Base-by-base conservation (phyloP, 108 stramenopile species). In the Nitzschia sp. region DNA sequence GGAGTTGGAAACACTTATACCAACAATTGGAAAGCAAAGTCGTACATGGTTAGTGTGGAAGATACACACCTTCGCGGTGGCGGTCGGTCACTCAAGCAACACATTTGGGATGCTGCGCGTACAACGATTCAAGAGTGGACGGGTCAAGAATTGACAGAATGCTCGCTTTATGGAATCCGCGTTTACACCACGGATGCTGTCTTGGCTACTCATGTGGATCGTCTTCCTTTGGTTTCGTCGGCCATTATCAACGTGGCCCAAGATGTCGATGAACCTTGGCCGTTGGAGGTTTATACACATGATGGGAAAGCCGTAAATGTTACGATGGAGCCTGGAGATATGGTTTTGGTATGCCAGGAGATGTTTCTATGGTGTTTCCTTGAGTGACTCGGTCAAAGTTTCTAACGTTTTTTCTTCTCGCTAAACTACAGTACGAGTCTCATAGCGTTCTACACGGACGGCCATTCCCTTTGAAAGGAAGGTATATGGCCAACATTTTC, bases 191-290 rank as follows among this genome's bases (percentile, higher is more conserved):
- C 64, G 22, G 86, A 82, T 1, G 63, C 76, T 46, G 79, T 95
- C 21, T 67, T 96, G 34, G 86, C 91, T 20, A 78, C 87, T 7
- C 95, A 94, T 42, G 89, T 93, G 7, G 95, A 96, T 69, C 79
- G 88, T n/a, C 71, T 91, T 50, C 87, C 95, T 20, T 79, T 95
- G 53, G 93, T 96, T 3, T 82, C 86, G 44, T 86, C 84, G 53
- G 93, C 91, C 0, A 97, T 97, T 63, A 73, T 96, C 51, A 94
- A 94, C 63, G 86, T 92, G 2, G 89, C 57, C 44, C 91, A 95
- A 69, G 88, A 91, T 63, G 83, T 92, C 17, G 85, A 89, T 50
- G 92, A 95, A 67, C 86, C 87, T 3, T 92, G 91, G 91, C 91
- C 91, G 12, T 61, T 93, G 54, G 91, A 93, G 70, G 87, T 88